Evolutionary conservation across 1,284 basidiomycete genomes (phyloP).

Genomic region (Fomitopsis pinicola): DNA sequence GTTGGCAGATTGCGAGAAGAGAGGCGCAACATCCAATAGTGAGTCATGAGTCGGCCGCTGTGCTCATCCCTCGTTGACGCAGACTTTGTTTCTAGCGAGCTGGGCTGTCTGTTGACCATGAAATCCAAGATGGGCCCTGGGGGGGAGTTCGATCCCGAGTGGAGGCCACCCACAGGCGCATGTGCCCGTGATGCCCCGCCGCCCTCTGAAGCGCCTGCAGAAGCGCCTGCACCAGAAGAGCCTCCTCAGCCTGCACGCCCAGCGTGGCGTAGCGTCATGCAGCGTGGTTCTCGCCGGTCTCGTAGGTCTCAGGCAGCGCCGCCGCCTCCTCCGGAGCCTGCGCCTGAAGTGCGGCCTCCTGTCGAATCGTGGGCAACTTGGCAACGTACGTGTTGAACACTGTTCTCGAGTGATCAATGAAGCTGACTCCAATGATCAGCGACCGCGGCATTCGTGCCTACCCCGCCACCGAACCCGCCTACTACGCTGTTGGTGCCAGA

Average conservation of each 20-base stretch:
- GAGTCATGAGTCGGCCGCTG: slow-evolving; percentile 29
- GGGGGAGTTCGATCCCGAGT: slow-evolving; percentile 71
- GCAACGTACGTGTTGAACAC: slow-evolving; percentile 49
- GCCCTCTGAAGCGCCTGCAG: slow-evolving; percentile 7
- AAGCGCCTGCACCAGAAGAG: slow-evolving; percentile 19
- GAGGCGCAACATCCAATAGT: slow-evolving; percentile 68
- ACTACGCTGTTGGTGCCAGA: slow-evolving; percentile 53
- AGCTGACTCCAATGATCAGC: slow-evolving; percentile 11
- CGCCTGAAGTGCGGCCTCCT: slow-evolving; percentile 18
- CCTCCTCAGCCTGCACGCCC: slow-evolving; percentile 7
- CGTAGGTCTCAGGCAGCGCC: slow-evolving; percentile 7
- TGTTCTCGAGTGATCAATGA: not conserved
- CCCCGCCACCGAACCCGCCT: slow-evolving; percentile 40
- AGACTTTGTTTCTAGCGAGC: slow-evolving; percentile 42
- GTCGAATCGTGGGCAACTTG: slow-evolving; percentile 57
- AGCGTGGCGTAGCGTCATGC: slow-evolving; percentile 7
- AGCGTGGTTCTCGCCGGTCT: slow-evolving; percentile 1
- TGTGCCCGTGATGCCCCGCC: slow-evolving; percentile 6
- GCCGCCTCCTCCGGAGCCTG: slow-evolving; percentile 19
- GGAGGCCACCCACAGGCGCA: slow-evolving; percentile 45
- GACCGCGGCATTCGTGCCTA: slow-evolving; percentile 17
- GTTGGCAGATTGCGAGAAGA: slow-evolving; percentile 76
- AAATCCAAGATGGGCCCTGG: slow-evolving; percentile 70
- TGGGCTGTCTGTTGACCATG: slow-evolving; percentile 61
- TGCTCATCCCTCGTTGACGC: not conserved